Base-by-base conservation (phyloP, 768 basidiomycete genomes). In the Mycena galericulata region DNA sequence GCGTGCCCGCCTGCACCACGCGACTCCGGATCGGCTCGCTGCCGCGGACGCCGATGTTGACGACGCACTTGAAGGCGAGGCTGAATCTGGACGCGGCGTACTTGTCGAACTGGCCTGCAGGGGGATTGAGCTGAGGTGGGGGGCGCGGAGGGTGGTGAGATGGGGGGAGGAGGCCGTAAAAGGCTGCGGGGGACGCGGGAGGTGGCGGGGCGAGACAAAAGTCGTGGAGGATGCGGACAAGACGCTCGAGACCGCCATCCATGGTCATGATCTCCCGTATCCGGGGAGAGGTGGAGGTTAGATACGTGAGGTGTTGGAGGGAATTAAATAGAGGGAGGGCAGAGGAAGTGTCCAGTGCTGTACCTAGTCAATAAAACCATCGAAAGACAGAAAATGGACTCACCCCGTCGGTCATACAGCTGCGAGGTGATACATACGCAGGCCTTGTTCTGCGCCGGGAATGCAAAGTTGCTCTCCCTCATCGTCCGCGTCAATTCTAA, bases 221-320 rank as follows among this genome's bases (percentile, higher is more conserved):
- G 69, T 96, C 94, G 74, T 93, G 93, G 12, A 97, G 85, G 69
- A 99, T 95, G 64, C 93, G 89, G 17, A 99, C 93, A 32, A 99
- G 91, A 17, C 97, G 92, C 77, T 99, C 98, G 20, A 99, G 89
- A 1, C 98, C 98, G 51, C 98, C 98, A 75, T 99, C 97, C 87
- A 93, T 91, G 30, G 96, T 97, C 88, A 99, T 94, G 73, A 98
- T 98, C 81, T 99, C 98, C 65, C 97, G 92, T 81, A 99, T 99
- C 61, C 96, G 90, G 2, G 98, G 97, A 0, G 97, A 98, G 8
- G 98, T 98, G 1, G 95, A 96, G 10, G 97, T 99, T 71, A 99
- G 92, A 81, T 98, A 97, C 55, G 94, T 93, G 62, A 98, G 92
- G 82, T 98, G 96, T 32, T 94, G 96, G 58, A 98, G 90, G 43